phyloP scores from a whole-genome alignment of 768 basidiomycete species.

The Crepidotus variabilis region DNA sequence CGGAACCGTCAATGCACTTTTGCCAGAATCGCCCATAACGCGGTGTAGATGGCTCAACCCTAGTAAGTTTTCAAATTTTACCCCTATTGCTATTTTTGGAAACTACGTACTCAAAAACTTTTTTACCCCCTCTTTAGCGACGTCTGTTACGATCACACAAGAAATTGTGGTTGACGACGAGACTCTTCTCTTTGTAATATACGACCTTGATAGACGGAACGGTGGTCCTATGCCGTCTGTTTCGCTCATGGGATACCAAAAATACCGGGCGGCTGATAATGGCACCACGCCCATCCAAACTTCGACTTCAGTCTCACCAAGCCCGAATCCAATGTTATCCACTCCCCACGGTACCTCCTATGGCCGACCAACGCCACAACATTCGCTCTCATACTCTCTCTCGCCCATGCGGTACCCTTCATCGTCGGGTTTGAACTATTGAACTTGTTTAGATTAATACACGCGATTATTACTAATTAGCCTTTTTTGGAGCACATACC shows the following conservation, averaged over 20 bases:
- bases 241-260: slow-evolving; percentile 51
- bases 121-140: slow-evolving; percentile 44
- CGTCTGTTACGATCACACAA: slow-evolving; percentile 46
- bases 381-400: slow-evolving; percentile 41
- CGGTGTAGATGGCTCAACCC: slow-evolving; percentile 70
- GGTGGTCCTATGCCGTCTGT: slow-evolving; percentile 52
- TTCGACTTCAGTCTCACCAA: slow-evolving; percentile 6
- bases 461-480: slow-evolving; percentile 10
- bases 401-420: slow-evolving; percentile 31
- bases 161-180: slow-evolving; percentile 65
- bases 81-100: slow-evolving; percentile 17
- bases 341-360: slow-evolving; percentile 20
- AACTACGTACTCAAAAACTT: slow-evolving; percentile 15
- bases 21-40: slow-evolving; percentile 66
- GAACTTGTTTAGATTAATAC: slow-evolving; percentile 10
- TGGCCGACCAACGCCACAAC: slow-evolving; percentile 28
- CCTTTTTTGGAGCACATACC: slow-evolving; percentile 20
- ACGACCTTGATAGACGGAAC: slow-evolving; percentile 61
- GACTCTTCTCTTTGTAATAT: slow-evolving; percentile 59
- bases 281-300: slow-evolving; percentile 10
- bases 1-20: slow-evolving; percentile 47
- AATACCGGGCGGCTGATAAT: slow-evolving; percentile 28
- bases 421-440: slow-evolving; percentile 18
- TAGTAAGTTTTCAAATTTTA: slow-evolving; percentile 43
- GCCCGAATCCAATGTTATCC: slow-evolving; percentile 8